phyloP scores from a whole-genome alignment of 805 yeast genomes.

The Saturnispora ahearnii region DNA sequence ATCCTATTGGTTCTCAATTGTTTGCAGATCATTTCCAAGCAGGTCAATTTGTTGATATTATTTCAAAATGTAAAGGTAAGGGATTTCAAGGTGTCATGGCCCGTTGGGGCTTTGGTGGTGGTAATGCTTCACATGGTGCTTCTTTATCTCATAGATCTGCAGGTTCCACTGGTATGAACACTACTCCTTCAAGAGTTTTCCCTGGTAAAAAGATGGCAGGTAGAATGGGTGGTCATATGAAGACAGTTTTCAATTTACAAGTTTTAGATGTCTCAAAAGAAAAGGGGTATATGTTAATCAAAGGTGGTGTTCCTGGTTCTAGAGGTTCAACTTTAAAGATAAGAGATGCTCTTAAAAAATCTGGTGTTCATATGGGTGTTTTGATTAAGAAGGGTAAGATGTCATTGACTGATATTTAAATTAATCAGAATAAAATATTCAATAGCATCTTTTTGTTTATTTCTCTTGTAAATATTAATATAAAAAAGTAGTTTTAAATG shows the following conservation, averaged over 20 bases:
- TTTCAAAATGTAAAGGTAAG: slow-evolving; percentile 80
- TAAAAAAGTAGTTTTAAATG: not conserved
- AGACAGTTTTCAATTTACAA: slow-evolving; percentile 67
- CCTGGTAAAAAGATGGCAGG: slow-evolving; percentile 99
- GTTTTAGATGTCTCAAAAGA: slow-evolving; percentile 75
- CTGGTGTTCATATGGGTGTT: slow-evolving; percentile 22
- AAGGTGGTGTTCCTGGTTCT: slow-evolving; percentile 91
- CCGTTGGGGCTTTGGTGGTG: slow-evolving; percentile 82
- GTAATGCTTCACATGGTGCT: slow-evolving; percentile 91
- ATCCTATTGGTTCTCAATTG: slow-evolving; percentile 70
- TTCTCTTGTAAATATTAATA: not conserved
- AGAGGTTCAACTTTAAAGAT: slow-evolving; percentile 64
- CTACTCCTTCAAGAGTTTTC: slow-evolving; percentile 89
- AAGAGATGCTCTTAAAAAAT: slow-evolving; percentile 62
- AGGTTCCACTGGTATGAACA: slow-evolving; percentile 95
- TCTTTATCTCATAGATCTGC: slow-evolving; percentile 89
- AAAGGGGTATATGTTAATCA: slow-evolving; percentile 70
- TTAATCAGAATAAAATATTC: not conserved
- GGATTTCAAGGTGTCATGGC: slow-evolving; percentile 99
- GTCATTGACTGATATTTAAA: not conserved
- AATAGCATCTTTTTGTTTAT: not conserved
- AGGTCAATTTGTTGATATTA: slow-evolving; percentile 80
- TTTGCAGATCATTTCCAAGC: slow-evolving; percentile 74
- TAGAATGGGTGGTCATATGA: slow-evolving; percentile 74
- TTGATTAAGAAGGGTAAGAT: slow-evolving; percentile 5